Evolutionary conservation across 1,284 basidiomycete species (phyloP).

Genomic region (Leccinum angustisporum): DNA sequence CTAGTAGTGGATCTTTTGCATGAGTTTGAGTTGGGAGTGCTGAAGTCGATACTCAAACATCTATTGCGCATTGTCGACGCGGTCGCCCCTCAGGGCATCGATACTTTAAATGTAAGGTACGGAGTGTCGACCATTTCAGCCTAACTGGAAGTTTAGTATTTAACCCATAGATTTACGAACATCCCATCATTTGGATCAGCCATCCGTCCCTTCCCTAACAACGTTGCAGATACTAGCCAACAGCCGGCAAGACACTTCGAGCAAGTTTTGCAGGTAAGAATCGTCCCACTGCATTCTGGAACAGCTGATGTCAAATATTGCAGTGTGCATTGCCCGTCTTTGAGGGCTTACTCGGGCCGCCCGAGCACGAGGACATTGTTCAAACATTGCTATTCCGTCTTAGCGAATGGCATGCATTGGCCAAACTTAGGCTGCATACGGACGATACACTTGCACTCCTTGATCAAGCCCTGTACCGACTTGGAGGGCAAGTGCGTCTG

Average conservation of each 20-base stretch:
- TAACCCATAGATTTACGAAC: background rate
- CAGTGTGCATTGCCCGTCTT: conserved; percentile 12
- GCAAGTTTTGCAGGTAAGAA: conserved; percentile 7
- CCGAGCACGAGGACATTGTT: background rate
- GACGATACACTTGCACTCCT: background rate
- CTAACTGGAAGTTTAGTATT: background rate
- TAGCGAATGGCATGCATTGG: conserved; percentile 1
- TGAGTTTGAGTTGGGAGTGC: conserved; percentile 12
- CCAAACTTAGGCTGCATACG: conserved; percentile 1
- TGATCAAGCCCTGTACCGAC: background rate
- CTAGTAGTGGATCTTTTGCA: conserved; percentile 10
- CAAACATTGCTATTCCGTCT: background rate
- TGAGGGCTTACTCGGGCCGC: conserved; percentile 8
- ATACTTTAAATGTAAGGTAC: conserved; percentile 1
- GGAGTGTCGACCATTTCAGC: background rate
- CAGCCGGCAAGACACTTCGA: conserved; percentile 4
- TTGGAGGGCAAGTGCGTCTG: background rate
- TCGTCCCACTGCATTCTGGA: background rate
- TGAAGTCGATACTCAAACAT: conserved; percentile 11
- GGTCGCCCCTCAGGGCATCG: background rate
- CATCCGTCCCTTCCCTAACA: conserved; percentile 2
- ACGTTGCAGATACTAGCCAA: conserved; percentile 1
- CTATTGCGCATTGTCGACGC: conserved; percentile 5
- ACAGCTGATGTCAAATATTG: no score
- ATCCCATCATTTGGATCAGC: background rate